These are phyloP conservation scores for Calonectria fujianensis DNA, from an alignment of 2,329 filamentous ascomycete genomes.

Conservation along the genomic window DNA sequence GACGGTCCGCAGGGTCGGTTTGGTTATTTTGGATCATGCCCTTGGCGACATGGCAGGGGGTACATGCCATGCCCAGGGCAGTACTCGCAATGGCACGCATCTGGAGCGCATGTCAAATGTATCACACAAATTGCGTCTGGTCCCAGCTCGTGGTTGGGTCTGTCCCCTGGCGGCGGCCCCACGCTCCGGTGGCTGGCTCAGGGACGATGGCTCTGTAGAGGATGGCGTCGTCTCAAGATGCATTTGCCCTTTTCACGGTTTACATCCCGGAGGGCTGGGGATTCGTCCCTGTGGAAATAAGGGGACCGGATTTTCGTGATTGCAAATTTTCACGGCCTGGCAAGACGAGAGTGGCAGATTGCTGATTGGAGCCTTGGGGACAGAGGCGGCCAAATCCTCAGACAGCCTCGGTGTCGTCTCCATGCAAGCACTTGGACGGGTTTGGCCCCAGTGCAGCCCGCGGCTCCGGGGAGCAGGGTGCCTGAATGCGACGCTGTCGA, in stretches of 20 bases:
- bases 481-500: constrained; percentile 29
- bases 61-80: constrained; percentile 48
- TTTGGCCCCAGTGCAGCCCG: not conserved
- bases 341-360: not conserved
- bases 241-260: constrained; percentile 39
- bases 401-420: constrained; percentile 30
- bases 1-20: constrained; percentile 39
- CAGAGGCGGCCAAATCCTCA: constrained; percentile 17
- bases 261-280: constrained; percentile 32
- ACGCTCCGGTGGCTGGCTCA: constrained; percentile 54
- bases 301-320: constrained; percentile 40
- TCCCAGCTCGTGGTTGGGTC: constrained; percentile 41
- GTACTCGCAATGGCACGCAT: constrained; percentile 49
- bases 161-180: constrained; percentile 51
- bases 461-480: constrained; percentile 20
- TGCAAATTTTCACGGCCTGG: not conserved
- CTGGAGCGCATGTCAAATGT: constrained; percentile 46
- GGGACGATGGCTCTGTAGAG: constrained; percentile 40
- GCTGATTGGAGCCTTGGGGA: not conserved
- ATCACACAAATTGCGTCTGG: constrained; percentile 36
- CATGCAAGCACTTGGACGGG: constrained; percentile 41
- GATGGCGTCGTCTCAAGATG: constrained; percentile 48
- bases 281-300: constrained; percentile 26
- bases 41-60: constrained; percentile 28
- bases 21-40: constrained; percentile 47